Evolutionary conservation across 2,329 filamentous ascomycete species (phyloP).

Genomic region (Colletotrichum lindemuthianum): DNA sequence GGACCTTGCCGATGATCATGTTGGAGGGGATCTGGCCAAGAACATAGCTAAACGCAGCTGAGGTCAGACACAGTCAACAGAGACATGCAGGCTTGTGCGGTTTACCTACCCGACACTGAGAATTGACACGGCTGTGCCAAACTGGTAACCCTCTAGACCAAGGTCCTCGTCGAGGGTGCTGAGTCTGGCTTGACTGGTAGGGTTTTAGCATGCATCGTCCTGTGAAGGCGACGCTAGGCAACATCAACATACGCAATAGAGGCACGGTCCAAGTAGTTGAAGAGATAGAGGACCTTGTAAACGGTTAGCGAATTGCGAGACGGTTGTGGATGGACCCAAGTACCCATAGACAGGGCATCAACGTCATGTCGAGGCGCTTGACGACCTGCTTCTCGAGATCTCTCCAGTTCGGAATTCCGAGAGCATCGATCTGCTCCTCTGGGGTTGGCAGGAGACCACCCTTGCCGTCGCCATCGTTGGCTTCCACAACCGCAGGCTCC

Average conservation of each 20-base stretch:
- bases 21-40: conserved; percentile 37
- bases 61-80: too few relatives aligned
- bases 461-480: conserved; percentile 14
- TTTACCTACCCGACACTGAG: conserved; percentile 38
- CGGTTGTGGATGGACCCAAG: neutral
- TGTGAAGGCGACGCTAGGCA: fast-evolving
- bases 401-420: conserved; percentile 38
- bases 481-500: conserved; percentile 15
- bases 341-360: conserved; percentile 38
- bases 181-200: conserved; percentile 39
- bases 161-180: conserved; percentile 40
- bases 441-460: conserved; percentile 18
- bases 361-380: conserved; percentile 37
- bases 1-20: conserved; percentile 37
- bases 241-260: conserved; percentile 33
- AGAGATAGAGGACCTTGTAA: conserved; percentile 29
- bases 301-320: too few relatives aligned
- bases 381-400: conserved; percentile 38
- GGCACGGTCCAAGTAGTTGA: conserved; percentile 38
- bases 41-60: conserved; percentile 14
- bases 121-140: conserved; percentile 40
- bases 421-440: conserved; percentile 38
- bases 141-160: conserved; percentile 39
- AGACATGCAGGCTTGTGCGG: fast-evolving
- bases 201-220: neutral